These are phyloP conservation scores for Margaritispora aquatica DNA, from an alignment of 495 filamentous ascomycete species.

Conservation along the genomic window DNA sequence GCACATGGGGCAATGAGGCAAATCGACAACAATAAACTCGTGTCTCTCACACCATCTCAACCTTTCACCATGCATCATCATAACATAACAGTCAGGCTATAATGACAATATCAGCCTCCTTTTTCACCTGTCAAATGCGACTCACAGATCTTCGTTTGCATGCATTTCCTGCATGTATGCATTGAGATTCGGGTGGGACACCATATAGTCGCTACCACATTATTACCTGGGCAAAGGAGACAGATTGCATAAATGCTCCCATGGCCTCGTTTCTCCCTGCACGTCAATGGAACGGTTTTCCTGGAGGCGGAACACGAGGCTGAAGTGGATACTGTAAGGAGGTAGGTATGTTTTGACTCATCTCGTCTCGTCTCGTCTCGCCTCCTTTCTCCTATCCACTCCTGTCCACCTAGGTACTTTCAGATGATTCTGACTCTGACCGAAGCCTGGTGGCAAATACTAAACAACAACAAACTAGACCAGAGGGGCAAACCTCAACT, in stretches of 20 bases:
- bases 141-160: background rate
- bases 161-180: background rate
- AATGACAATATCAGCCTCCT: background rate
- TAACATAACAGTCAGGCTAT: background rate
- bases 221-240: background rate
- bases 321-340: background rate
- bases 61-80: background rate
- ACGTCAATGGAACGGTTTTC: background rate
- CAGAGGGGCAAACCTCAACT: too few relatives aligned
- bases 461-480: too few relatives aligned
- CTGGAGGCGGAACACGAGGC: background rate
- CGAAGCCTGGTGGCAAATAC: background rate
- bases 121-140: too few relatives aligned
- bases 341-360: too few relatives aligned
- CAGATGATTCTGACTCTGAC: too few relatives aligned
- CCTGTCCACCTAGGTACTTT: too few relatives aligned
- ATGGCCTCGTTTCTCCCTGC: background rate
- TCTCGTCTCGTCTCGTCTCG: background rate
- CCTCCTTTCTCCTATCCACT: background rate
- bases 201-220: too few relatives aligned
- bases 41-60: too few relatives aligned
- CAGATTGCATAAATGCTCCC: background rate
- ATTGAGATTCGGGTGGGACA: background rate
- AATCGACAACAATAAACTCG: too few relatives aligned
- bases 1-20: too few relatives aligned